Conservation (phyloP, 257 asterid species). For the Mitragyna speciosa region DNA sequence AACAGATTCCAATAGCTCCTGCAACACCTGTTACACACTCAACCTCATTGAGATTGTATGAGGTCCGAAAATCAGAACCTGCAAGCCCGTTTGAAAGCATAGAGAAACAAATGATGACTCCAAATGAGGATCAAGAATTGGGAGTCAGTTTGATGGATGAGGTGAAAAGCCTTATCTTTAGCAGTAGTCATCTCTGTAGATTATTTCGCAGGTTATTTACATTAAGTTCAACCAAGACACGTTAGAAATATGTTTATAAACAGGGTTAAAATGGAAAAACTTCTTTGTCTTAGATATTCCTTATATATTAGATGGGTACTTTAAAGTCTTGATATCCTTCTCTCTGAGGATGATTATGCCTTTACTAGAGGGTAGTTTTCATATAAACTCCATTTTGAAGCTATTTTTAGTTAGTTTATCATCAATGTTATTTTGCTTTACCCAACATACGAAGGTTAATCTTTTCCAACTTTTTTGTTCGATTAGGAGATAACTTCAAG, state of each 20-base stretch:
- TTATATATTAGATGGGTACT: neutral
- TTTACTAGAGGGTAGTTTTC: neutral
- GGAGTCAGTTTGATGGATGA: slow-evolving; percentile 37
- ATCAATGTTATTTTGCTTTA: neutral
- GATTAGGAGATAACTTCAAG: slow-evolving; percentile 52
- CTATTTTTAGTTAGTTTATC: neutral
- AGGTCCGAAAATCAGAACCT: slow-evolving; percentile 35
- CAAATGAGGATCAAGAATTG: slow-evolving; percentile 33
- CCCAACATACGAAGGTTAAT: slow-evolving; percentile 8
- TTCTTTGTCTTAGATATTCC: neutral
- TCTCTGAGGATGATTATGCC: neutral
- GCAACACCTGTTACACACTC: slow-evolving; percentile 53
- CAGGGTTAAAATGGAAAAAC: neutral
- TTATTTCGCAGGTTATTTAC: neutral
- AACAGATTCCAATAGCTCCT: slow-evolving; percentile 59
- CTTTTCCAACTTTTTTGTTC: slow-evolving; percentile 10
- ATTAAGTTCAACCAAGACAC: neutral
- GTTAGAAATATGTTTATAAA: neutral
- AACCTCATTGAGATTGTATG: slow-evolving; percentile 42
- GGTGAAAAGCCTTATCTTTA: slow-evolving; percentile 34
- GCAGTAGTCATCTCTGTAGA: neutral
- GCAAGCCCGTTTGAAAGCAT: slow-evolving; percentile 37
- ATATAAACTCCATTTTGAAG: neutral
- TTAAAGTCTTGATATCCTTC: neutral
- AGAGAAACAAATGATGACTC: slow-evolving; percentile 30